Base-by-base conservation (phyloP, 1,139 yeast genomes). In the Lodderomyces parapsilosis region DNA sequence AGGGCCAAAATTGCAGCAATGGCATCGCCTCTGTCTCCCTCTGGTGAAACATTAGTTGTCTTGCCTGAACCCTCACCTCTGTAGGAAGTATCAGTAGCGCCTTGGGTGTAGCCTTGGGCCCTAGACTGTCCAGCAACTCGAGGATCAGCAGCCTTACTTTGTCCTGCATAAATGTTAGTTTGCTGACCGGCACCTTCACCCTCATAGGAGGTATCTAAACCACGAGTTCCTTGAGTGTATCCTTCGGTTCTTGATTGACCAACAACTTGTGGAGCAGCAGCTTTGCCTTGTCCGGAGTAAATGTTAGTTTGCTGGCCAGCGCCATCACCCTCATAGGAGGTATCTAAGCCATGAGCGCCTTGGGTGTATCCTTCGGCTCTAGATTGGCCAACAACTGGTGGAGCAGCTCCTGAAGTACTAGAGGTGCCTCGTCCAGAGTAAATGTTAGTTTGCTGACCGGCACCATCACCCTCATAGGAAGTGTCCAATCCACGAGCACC, bases 221-320 rank as follows among this genome's bases (percentile, higher is more conserved):
- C 27, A n/a, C n/a, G n/a, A 13, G 44, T 35, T 6, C 49, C 51
- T 13, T 18, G 15, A 18, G 49, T 51, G 32, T 35, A 43, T 28
- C 54, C 56, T 33, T 52, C 47, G 35, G 55, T 54, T 42, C 47
- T 44, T 2, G 43, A 19, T 39, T 44, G 47, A 20, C 47, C 40
- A 51, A 50, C 38, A 45, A 42, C 33, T 32, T 39, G 40, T 6
- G 36, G 36, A 23, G 20, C 43, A 14, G 14, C 30, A n/a, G 13
- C 38, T 23, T 13, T 36, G 17, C 14, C 9, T 36, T 33, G 36
- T 11, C 36, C 36, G 2, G 28, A 15, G 17, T 42, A 36, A 10
- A 39, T 14, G 18, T 33, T 19, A 6, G 42, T 30, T 15, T 27
- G 17, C 13, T 40, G 30, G 3, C 40, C 44, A 17, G 17, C 32